Conservation (phyloP, 2,329 filamentous ascomycete genomes). For the Paecilomyces fulvus region DNA sequence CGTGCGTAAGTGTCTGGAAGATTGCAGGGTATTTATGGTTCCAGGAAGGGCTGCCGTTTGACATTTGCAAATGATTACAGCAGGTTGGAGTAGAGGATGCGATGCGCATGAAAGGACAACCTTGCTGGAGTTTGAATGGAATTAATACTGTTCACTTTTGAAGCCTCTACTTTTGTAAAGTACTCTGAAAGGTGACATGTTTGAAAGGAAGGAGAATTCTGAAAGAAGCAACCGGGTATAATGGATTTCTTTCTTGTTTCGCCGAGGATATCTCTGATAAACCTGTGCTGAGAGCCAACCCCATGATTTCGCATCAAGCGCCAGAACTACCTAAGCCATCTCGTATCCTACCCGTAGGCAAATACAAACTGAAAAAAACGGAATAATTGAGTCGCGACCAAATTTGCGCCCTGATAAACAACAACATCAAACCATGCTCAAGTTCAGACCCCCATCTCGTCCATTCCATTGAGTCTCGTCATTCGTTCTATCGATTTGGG, state of each 20-base stretch:
- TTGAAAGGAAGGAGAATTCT: neutral
- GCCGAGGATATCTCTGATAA: neutral
- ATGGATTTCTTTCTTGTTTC: neutral
- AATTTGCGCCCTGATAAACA: neutral
- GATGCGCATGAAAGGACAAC: too few species aligned
- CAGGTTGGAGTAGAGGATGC: too few species aligned
- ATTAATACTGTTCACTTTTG: too few species aligned
- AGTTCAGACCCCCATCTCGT: constrained; percentile 17
- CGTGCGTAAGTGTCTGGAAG: too few species aligned
- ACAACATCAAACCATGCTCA: constrained; percentile 19
- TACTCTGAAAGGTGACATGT: neutral
- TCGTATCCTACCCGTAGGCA: neutral
- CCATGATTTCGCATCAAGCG: neutral
- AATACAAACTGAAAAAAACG: constrained; percentile 6
- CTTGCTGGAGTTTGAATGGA: too few species aligned
- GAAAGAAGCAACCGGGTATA: neutral
- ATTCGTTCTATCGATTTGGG: constrained; percentile 2
- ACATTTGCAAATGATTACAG: too few species aligned
- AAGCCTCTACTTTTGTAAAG: too few species aligned
- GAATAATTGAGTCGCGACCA: neutral
- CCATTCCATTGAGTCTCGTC: constrained; percentile 12
- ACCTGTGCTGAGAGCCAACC: neutral
- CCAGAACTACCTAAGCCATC: neutral
- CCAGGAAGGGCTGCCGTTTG: too few species aligned
- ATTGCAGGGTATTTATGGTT: too few species aligned